Conservation (phyloP, 169 alveolate genomes). For the Cryptosporidium meleagridis region DNA sequence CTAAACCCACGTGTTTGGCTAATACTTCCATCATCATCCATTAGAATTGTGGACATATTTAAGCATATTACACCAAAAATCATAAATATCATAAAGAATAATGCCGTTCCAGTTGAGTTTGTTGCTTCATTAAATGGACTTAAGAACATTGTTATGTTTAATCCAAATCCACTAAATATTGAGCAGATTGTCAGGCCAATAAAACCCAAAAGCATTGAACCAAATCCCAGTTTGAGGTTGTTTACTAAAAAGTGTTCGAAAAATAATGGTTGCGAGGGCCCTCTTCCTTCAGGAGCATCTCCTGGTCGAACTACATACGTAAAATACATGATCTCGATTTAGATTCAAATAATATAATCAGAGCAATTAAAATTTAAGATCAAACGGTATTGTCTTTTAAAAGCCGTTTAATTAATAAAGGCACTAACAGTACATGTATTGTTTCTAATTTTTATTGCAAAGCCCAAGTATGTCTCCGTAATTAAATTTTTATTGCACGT, state of each 20-base stretch:
- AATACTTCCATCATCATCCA: conserved; percentile 69
- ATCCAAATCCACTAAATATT: conserved; percentile 36
- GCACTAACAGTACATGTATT: conserved; percentile 6
- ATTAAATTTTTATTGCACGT: conserved; percentile 40
- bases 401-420: neutral
- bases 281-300: conserved; percentile 94
- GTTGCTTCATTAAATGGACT: conserved; percentile 58
- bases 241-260: conserved; percentile 88
- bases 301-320: conserved; percentile 94
- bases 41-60: conserved; percentile 47
- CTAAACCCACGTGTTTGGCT: conserved; percentile 65
- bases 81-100: conserved; percentile 34
- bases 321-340: conserved; percentile 85
- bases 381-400: neutral
- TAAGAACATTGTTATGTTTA: conserved; percentile 28
- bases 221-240: conserved; percentile 88
- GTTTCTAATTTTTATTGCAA: neutral
- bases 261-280: conserved; percentile 90
- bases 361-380: neutral
- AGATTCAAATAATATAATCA: neutral
- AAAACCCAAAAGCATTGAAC: conserved; percentile 38
- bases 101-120: conserved; percentile 25
- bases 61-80: conserved; percentile 48
- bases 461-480: conserved; percentile 36
- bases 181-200: conserved; percentile 31